Conservation (phyloP, 2,329 filamentous ascomycete genomes). For the Seiridium cupressi region DNA sequence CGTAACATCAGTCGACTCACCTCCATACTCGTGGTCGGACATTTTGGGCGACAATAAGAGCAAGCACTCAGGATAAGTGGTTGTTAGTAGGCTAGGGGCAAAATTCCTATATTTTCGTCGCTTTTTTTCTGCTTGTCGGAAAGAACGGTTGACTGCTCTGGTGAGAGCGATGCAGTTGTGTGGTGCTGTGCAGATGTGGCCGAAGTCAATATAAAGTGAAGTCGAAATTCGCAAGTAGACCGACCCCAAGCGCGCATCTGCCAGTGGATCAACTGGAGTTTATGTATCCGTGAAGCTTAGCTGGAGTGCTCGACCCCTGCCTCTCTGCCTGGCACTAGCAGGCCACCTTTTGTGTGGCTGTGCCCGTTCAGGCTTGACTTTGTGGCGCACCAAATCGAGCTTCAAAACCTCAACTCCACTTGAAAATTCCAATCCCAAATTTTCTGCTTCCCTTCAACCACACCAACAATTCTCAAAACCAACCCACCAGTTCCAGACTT, state of each 20-base stretch:
- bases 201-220: neutral
- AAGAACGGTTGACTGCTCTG: no score
- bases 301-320: neutral
- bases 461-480: constrained; percentile 16
- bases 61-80: neutral
- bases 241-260: constrained; percentile 1
- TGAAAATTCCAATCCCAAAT: constrained; percentile 1
- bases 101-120: neutral
- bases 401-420: constrained; percentile 5
- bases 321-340: neutral
- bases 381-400: constrained; percentile 8
- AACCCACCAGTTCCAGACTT: neutral
- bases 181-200: neutral
- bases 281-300: constrained; percentile 7
- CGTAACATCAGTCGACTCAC: constrained; percentile 38
- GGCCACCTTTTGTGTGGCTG: neutral
- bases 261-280: constrained; percentile 6
- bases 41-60: constrained; percentile 35
- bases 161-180: neutral
- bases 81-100: no score
- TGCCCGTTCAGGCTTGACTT: no score
- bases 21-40: constrained; percentile 67
- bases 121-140: no score
- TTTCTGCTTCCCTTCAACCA: neutral
- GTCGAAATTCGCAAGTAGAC: neutral